These are phyloP conservation scores for Aspergillus persii DNA, from an alignment of 2,329 filamentous ascomycete genomes.

Conservation along the genomic window DNA sequence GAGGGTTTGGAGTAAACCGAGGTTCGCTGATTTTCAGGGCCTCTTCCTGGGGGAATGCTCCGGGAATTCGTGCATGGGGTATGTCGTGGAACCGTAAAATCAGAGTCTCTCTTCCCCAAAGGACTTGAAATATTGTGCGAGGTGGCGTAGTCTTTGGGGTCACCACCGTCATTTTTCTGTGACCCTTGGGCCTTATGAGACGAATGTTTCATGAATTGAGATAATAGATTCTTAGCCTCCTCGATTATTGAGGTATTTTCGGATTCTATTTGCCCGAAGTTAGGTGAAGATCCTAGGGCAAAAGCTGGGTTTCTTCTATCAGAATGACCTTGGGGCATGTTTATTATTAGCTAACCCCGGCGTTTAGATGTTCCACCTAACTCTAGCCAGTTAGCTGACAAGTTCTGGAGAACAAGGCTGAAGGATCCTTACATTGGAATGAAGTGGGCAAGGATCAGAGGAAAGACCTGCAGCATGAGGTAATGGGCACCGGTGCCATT, in stretches of 20 bases:
- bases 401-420: background rate
- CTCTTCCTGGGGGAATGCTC: background rate
- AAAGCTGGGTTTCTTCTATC: background rate
- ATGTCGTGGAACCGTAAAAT: background rate
- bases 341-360: background rate
- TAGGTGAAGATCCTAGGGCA: background rate
- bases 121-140: background rate
- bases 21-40: background rate
- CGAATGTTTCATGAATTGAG: conserved; percentile 23
- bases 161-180: background rate
- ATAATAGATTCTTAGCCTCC: conserved; percentile 24
- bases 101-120: background rate
- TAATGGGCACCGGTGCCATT: background rate
- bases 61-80: background rate
- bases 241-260: conserved; percentile 20
- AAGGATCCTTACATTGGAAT: background rate
- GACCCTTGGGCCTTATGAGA: conserved; percentile 4
- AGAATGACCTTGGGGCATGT: conserved; percentile 1
- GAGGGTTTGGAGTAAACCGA: background rate
- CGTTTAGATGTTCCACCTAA: background rate
- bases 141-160: background rate
- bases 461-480: background rate
- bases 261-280: conserved; percentile 5
- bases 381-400: background rate
- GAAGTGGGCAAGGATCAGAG: background rate